phyloP scores from a whole-genome alignment of 768 basidiomycete species.

The Scleroderma bovista region DNA sequence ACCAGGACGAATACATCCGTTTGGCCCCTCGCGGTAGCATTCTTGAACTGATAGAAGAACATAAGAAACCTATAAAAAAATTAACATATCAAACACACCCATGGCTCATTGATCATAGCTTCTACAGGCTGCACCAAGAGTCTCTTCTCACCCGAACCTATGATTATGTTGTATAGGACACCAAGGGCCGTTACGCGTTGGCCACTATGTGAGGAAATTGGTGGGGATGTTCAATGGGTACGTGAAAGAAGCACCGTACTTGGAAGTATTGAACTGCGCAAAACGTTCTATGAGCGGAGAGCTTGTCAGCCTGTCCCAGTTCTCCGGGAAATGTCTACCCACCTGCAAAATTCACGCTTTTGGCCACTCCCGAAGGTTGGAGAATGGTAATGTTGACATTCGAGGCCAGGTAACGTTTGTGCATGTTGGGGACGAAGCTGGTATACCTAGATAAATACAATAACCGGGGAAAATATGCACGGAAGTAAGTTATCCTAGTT shows the following conservation, averaged over 20 bases:
- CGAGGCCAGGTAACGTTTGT: constrained; percentile 73
- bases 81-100: constrained; percentile 55
- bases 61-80: background rate
- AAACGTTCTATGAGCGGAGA: constrained; percentile 45
- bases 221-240: background rate
- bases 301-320: constrained; percentile 22
- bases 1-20: constrained; percentile 79
- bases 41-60: constrained; percentile 48
- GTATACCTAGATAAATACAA: constrained; percentile 37
- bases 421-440: constrained; percentile 60
- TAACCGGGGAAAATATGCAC: too few relatives aligned
- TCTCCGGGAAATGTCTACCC: constrained; percentile 6
- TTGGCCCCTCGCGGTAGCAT: constrained; percentile 72
- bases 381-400: constrained; percentile 81
- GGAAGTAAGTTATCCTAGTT: background rate
- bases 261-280: constrained; percentile 66
- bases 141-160: constrained; percentile 60
- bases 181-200: constrained; percentile 75
- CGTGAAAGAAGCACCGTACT: constrained; percentile 37
- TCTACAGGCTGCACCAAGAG: constrained; percentile 67
- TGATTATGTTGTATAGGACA: constrained; percentile 76
- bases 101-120: constrained; percentile 73
- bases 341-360: constrained; percentile 45
- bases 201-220: constrained; percentile 28
- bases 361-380: constrained; percentile 31